Conservation (phyloP, 768 basidiomycete species). For the Dendrothele bispora region DNA sequence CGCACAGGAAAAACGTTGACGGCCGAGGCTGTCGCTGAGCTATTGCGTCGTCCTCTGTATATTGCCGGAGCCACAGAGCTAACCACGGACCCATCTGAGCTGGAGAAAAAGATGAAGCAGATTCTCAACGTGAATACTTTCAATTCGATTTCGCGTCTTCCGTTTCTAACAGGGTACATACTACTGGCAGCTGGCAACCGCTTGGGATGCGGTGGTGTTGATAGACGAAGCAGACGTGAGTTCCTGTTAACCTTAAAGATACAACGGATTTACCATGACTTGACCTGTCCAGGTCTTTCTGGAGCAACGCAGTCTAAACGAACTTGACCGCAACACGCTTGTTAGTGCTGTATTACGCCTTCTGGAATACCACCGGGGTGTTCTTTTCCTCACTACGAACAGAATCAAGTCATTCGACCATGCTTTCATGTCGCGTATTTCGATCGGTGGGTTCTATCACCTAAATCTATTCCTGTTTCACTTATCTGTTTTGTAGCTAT, state of each 20-base stretch:
- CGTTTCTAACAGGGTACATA: background rate
- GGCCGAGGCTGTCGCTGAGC: too few species aligned
- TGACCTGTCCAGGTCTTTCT: constrained; percentile 35
- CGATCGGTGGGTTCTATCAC: constrained; percentile 17
- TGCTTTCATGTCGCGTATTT: constrained; percentile 35
- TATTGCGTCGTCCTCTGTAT: constrained; percentile 21
- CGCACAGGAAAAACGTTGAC: too few species aligned
- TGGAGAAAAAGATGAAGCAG: constrained; percentile 17
- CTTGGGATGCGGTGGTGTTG: constrained; percentile 20
- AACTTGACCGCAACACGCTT: constrained; percentile 37
- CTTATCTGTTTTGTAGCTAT: constrained; percentile 9
- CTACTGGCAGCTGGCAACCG: constrained; percentile 14
- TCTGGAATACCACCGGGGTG: constrained; percentile 13
- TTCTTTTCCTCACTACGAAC: constrained; percentile 17
- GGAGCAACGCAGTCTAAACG: constrained; percentile 37
- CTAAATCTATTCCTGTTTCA: background rate
- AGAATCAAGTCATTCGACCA: constrained; percentile 27
- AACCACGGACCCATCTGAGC: constrained; percentile 12
- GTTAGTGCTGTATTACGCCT: constrained; percentile 33
- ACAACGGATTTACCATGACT: background rate
- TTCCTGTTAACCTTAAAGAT: too few species aligned
- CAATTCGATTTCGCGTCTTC: background rate
- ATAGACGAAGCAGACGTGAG: constrained; percentile 19
- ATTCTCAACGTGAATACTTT: constrained; percentile 12
- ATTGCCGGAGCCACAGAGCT: constrained; percentile 19